Evolutionary conservation across 371 early-diverging fungal genomes (phyloP), one percentile per base, ranked within the genome.

Genomic region (Fennellomyces sp.): DNA sequence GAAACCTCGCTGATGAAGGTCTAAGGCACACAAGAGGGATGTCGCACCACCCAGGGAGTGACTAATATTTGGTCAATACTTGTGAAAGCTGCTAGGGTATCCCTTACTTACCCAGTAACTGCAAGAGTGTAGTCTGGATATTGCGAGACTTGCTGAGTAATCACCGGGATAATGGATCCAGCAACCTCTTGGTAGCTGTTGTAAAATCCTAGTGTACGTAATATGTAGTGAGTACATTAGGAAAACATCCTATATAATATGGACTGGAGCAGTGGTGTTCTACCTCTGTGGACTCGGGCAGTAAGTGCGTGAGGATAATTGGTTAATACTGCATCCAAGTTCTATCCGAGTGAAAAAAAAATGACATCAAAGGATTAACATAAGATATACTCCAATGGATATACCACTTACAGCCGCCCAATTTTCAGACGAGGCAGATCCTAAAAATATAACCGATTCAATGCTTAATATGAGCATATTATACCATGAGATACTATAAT

Each of bases 41-140:
- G 42, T 27, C 4, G 55, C 54, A 47, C 56, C 63, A 33, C 63
- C 63, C 11, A 63, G 47, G 0, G 63, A 63, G 27, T 63, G 63
- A 4, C 63, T 63, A 23, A 33, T 41, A 39, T 41, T n/a, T 21
- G 21, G 4, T 45, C 10, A 6, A 21, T 21, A 45, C 8, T 21
- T 21, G 25, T 49, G 5, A 11, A 45, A 23, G 23, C 5, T 17
- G 5, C 17, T 45, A 13, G 12, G n/a, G 41, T 10, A 41, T 41
- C n/a, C n/a, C 19, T 41, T 4, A 21, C 5, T 45, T 45, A 45
- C 45, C 45, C 45, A n/a, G 62, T 55, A 23, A 63, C 60, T 3
- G 52, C 51, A 21, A 63, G 30, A 6, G 53, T 56, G 50, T 68
- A 68, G 30, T 63, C 56, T 21, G 60, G 63, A 38, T 68, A 45